Evolutionary conservation across 163 green algal genomes (phyloP), one percentile per base, ranked within the genome.

Genomic region (Scenedesmus sp.): DNA sequence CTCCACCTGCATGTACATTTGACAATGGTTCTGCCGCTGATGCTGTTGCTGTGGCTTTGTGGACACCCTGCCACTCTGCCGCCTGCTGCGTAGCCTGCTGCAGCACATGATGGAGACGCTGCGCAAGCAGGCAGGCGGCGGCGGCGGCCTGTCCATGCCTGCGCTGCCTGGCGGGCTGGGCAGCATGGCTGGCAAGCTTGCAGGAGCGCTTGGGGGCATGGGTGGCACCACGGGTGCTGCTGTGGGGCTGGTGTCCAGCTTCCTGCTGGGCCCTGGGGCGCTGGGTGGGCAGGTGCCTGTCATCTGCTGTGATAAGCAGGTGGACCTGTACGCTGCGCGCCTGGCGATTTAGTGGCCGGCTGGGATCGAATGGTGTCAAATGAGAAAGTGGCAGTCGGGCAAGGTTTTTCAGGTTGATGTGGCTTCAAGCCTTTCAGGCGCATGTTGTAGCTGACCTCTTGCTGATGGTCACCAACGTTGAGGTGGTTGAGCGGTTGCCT

Each of bases 41-140:
- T 84, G n/a, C 34, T 59, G 76, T 62, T 85, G 92, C 59, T 52
- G 6, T 79, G 67, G 55, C 82, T 70, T 23, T 90, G 89, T 86
- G 91, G 91, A 46, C 34, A 46, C 55, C 79, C 82, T 62, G 87
- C 91, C 8, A 94, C 88, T 94, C 94, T 18, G 96, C 96, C 96
- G 93, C 0, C 90, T 93, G 88, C 70, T 97, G n/a, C 52, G 64
- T 76, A 91, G 87, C 62, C 57, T 98, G 92, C 96, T 98, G 54
- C 85, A 98, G 91, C 97, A 97, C 59, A 96, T 99, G 5, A 97
- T 99, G 93, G 88, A 93, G 77, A 84, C 88, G 8, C 89, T 93
- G 46, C 23, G 55, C 1, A 77, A 94, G 60, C 92, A 94, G 73
- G 87, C 56, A 64, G 56, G 60, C 23, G 77, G 77, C 7, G 79